These are phyloP conservation scores for Penicillium fuscoglaucum DNA, from an alignment of 2,329 filamentous ascomycete genomes.

Conservation along the genomic window DNA sequence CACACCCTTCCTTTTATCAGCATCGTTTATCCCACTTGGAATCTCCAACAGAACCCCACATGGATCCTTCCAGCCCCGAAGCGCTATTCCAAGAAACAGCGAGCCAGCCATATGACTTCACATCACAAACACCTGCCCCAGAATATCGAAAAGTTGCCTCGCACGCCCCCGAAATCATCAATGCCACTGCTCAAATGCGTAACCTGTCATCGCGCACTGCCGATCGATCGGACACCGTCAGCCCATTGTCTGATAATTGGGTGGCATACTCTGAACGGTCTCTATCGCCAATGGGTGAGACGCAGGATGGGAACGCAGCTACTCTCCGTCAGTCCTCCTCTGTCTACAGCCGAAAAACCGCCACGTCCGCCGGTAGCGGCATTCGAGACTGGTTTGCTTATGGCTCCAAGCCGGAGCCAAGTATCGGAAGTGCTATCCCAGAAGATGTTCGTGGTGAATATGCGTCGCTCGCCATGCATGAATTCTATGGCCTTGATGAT, in stretches of 20 bases:
- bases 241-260: conserved; percentile 46
- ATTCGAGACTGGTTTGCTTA: conserved; percentile 39
- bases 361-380: conserved; percentile 27
- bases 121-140: conserved; percentile 29
- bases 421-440: conserved; percentile 32
- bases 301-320: conserved; percentile 21
- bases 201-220: conserved; percentile 32
- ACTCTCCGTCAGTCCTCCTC: conserved; percentile 36
- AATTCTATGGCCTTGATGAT: conserved; percentile 37
- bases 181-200: conserved; percentile 32
- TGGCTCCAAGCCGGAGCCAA: conserved; percentile 31
- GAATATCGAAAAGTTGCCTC: conserved; percentile 29
- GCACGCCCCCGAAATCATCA: conserved; percentile 34
- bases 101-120: conserved; percentile 32
- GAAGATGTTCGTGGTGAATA: conserved; percentile 41
- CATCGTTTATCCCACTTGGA: conserved; percentile 35
- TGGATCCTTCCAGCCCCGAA: conserved; percentile 34
- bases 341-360: conserved; percentile 33
- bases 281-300: conserved; percentile 30
- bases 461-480: conserved; percentile 36
- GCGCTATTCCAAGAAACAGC: conserved; percentile 31
- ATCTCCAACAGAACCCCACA: conserved; percentile 19
- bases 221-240: conserved; percentile 36
- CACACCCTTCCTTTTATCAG: conserved; percentile 52
- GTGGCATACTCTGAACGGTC: conserved; percentile 40